Evolutionary conservation across 331 rosid species (phyloP), one percentile per base, ranked within the genome.

Genomic region (Phaseolus coccineus): DNA sequence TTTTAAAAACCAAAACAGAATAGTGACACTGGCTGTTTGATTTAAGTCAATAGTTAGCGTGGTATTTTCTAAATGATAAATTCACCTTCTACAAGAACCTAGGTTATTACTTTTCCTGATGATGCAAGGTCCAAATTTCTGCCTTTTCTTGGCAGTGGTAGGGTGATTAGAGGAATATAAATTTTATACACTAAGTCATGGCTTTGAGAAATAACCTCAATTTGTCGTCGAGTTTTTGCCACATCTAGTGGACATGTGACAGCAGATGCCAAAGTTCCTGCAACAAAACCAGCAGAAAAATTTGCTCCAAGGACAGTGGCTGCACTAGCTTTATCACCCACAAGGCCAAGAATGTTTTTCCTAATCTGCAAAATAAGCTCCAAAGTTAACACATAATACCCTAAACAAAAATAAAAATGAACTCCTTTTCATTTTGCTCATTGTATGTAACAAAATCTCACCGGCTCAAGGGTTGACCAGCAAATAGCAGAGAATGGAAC

Each of bases 391-490:
- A 85, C 61, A 69, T 44, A 64, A 79, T 40, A 82, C 66, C 62
- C 71, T 16, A 70, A 69, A 56, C 16, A 69, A 72, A 72, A 56
- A 35, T 3, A 57, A 61, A 35, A 77, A 39, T 3, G 39, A 44
- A 15, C 59, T 24, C 46, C 33, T 48, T 40, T 58, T 33, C 55
- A 55, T 47, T 67, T 69, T 73, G 56, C 33, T 59, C 16, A 42
- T 68, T 46, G 37, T 78, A 27, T 59, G 30, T 24, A 59, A 64
- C n/a, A 57, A 74, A 50, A 47, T 83, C 90, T 86, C 81, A 96
- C 99, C 15, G 96, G 99, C 85, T 96, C 99, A 59, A 96, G 98
- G 64, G 94, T 90, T 52, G 97, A 80, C 99, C 99, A 96, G 88
- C 98, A 96, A 83, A 96, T 88, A 59, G 96, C 98, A 85, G 99